phyloP scores from a whole-genome alignment of 2,329 filamentous ascomycete genomes.

The Alternaria ventricosa region DNA sequence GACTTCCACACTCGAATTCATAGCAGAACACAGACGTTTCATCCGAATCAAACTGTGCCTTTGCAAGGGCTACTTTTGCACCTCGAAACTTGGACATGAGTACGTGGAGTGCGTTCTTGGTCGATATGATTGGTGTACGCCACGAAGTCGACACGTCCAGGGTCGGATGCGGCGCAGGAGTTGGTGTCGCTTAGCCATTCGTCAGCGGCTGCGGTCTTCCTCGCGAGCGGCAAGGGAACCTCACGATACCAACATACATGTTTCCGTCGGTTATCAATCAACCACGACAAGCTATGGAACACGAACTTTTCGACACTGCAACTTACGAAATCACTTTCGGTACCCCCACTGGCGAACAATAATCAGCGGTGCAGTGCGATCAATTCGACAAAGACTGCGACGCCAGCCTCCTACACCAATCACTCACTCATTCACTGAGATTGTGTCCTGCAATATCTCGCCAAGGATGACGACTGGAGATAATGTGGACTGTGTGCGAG shows the following conservation, averaged over 20 bases:
- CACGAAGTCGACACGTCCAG: conserved; percentile 28
- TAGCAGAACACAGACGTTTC: conserved; percentile 68
- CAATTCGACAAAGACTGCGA: neutral
- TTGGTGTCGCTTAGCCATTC: conserved; percentile 36
- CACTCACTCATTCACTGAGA: neutral
- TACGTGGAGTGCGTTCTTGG: conserved; percentile 23
- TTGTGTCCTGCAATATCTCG: neutral
- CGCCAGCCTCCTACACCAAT: neutral
- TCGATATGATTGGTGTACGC: conserved; percentile 31
- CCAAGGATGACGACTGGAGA: neutral
- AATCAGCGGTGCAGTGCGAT: neutral
- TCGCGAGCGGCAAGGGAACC: conserved; percentile 3
- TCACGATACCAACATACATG: neutral
- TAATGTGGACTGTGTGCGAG: neutral
- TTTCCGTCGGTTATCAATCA: neutral
- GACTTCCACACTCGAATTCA: conserved; percentile 72
- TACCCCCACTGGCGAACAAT: neutral
- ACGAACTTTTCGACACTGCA: neutral
- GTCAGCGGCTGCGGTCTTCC: conserved; percentile 13
- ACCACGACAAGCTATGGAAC: neutral
- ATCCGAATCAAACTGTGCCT: conserved; percentile 51
- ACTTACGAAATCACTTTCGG: neutral
- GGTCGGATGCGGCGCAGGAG: conserved; percentile 29
- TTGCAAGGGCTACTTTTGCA: conserved; percentile 46
- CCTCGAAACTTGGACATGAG: conserved; percentile 36